These are phyloP conservation scores for Russula olivacea DNA, from an alignment of 768 basidiomycete genomes.

Conservation along the genomic window DNA sequence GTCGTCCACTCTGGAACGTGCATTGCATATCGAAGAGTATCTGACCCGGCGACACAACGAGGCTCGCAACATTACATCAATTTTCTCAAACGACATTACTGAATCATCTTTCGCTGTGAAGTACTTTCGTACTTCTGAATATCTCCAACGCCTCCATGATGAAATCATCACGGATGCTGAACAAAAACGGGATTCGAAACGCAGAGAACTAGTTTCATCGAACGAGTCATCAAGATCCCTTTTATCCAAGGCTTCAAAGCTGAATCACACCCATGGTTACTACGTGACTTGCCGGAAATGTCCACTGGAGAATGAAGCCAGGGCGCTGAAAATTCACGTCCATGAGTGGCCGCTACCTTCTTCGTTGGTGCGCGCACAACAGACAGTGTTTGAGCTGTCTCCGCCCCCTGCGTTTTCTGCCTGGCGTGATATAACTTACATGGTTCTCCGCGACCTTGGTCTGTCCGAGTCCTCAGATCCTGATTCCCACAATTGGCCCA, in stretches of 20 bases:
- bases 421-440: conserved; percentile 9
- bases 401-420: conserved; percentile 2
- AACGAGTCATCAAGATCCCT: neutral
- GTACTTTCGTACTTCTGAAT: neutral
- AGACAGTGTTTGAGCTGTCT: conserved; percentile 4
- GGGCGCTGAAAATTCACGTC: neutral
- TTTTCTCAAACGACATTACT: conserved; percentile 2
- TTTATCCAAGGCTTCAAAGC: neutral
- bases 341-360: conserved; percentile 11
- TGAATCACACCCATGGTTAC: neutral
- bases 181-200: neutral
- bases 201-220: neutral
- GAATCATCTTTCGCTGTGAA: conserved; percentile 7
- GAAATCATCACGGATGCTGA: neutral
- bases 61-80: neutral
- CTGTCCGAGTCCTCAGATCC: neutral
- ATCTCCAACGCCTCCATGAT: neutral
- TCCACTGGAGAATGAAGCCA: neutral
- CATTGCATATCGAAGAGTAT: conserved; percentile 2
- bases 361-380: neutral
- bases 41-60: neutral
- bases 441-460: conserved; percentile 11
- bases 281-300: neutral
- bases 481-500: neutral
- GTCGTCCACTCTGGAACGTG: conserved; percentile 1